Conservation (phyloP, 306 rosid species). For the Vigna nakashimae region DNA sequence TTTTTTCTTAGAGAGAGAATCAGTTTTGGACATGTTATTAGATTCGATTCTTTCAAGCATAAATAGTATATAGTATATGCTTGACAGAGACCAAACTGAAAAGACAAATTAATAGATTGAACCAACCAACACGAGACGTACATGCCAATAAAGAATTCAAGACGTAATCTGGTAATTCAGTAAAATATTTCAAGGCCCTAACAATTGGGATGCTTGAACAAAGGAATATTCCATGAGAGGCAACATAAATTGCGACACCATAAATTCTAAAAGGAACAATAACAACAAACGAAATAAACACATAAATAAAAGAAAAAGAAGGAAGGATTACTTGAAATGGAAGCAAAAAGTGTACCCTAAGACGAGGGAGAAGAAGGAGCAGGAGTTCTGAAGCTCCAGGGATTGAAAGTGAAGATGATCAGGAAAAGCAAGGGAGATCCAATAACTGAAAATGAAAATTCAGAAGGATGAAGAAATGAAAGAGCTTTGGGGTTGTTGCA, state of each 20-base stretch:
- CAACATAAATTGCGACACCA: not conserved
- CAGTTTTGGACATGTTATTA: not conserved
- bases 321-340: not conserved
- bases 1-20: not conserved
- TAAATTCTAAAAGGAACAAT: conserved; percentile 9
- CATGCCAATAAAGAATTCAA: conserved; percentile 39
- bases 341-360: conserved; percentile 29
- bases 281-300: not conserved
- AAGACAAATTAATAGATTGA: conserved; percentile 2
- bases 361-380: conserved; percentile 30
- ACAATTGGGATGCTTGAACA: not conserved
- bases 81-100: conserved; percentile 6
- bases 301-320: not conserved
- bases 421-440: conserved; percentile 30
- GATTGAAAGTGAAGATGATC: conserved; percentile 23
- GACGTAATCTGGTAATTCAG: not conserved
- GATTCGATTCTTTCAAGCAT: conserved; percentile 9
- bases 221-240: not conserved
- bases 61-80: not conserved
- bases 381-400: conserved; percentile 46
- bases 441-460: conserved; percentile 20
- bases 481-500: not conserved
- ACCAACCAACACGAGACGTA: not conserved
- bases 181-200: not conserved
- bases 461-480: not conserved